Percentiles rank a stretch among this genome's conserved stretches.
Conservation (phyloP, 371 early-diverging fungal species). For the Mucor irregularis region DNA sequence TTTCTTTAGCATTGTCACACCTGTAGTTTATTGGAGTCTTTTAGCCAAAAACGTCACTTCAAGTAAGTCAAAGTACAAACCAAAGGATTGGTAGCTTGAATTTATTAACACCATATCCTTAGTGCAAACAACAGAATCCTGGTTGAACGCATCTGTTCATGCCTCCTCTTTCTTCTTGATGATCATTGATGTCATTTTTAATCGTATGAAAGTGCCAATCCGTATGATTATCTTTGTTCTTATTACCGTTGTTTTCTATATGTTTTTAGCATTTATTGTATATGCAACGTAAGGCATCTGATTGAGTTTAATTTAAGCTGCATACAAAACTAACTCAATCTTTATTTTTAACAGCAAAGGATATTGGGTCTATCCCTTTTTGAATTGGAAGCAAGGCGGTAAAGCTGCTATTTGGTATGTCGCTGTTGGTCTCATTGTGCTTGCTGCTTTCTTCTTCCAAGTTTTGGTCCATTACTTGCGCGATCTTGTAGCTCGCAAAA, state of each 20-base stretch:
- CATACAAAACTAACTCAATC: neutral
- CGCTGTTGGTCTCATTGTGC: conserved; percentile 36
- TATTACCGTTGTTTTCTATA: conserved; percentile 44
- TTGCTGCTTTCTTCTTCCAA: conserved; percentile 45
- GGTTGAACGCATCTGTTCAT: conserved; percentile 54
- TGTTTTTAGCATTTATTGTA: conserved; percentile 53
- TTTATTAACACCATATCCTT: neutral
- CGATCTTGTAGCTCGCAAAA: conserved; percentile 29
- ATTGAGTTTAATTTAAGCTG: neutral
- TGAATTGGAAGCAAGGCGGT: conserved; percentile 53
- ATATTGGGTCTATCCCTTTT: conserved; percentile 56
- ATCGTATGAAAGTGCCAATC: conserved; percentile 43
- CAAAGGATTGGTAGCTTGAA: neutral
- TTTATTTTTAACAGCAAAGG: conserved; percentile 17
- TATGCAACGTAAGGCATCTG: conserved; percentile 33
- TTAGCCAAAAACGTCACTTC: conserved; percentile 2
- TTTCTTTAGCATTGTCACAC: conserved; percentile 51
- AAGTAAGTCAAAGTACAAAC: neutral
- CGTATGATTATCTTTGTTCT: conserved; percentile 41
- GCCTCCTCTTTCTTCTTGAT: conserved; percentile 53
- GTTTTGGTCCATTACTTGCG: conserved; percentile 43
- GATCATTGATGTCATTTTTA: conserved; percentile 53
- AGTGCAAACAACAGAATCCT: conserved; percentile 18
- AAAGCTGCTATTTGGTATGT: conserved; percentile 45
- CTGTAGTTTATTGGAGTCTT: conserved; percentile 58